Base-by-base conservation (phyloP, 129 eudicot species). In the Flaveria ramosissima region DNA sequence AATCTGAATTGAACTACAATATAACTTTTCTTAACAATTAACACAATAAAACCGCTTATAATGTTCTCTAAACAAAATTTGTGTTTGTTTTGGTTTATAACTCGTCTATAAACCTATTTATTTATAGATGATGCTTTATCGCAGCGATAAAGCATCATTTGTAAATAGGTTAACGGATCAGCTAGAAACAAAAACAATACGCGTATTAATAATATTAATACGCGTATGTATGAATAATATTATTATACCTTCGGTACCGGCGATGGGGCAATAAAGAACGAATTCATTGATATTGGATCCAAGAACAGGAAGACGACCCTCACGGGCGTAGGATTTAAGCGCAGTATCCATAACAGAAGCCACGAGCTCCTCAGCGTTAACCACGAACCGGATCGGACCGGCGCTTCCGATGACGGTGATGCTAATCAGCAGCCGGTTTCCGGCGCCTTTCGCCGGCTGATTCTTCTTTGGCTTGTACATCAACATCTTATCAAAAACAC, bases 381-480 rank as follows among this genome's bases (percentile, higher is more conserved):
- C 97, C 24, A 92, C 96, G 26, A 92, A 92, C 12, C 96, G 83
- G 60, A 92, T 83, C 60, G 96, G 97, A 1, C 96, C 98, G 1
- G 98, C 90, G 51, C 96, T 90, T 9, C 96, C 98, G 3, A 89
- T 77, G 10, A 92, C 90, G 15, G 91, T 92, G 0, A 92, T 86
- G 73, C 88, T 90, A 19, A 92, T 78, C 78, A 92, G 50, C 13
- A 92, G 53, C 53, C 98, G 75, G 80, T 84, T 89, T 15, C 77
- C 82, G 19, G 26, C 60, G 0, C 83, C 94, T 75, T 82, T 83
- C 6, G 24, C 79, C 42, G 79, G 75, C 75, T 80, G 90, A 77
- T 55, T 83, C 87, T 88, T 92, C 92, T 88, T 92, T 65, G 82
- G 90, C 90, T 92, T 92, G 71, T 86, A 73, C 32, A 86, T 82